A percentile compares a stretch with the other conserved stretches of the same genome.
These are phyloP conservation scores for Fusarium longipes DNA, from an alignment of 2,329 filamentous ascomycete genomes.

Conservation along the genomic window DNA sequence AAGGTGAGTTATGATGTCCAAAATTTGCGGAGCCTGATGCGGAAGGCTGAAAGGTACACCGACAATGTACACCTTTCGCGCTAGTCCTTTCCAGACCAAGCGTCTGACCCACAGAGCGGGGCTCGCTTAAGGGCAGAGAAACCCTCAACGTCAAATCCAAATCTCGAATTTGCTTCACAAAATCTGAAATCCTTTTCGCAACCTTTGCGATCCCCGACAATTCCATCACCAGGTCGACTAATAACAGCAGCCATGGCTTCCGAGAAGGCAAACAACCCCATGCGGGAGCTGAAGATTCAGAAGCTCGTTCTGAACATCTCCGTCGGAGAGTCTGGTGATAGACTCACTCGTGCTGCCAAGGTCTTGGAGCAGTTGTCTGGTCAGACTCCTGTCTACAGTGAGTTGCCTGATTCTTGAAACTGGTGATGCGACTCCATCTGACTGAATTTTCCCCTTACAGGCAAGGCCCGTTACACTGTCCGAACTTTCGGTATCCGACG, in stretches of 20 bases:
- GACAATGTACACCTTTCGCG: constrained; percentile 44
- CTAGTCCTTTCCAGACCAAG: constrained; percentile 43
- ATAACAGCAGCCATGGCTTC: constrained; percentile 62
- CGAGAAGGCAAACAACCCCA: constrained; percentile 96
- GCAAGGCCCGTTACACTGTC: constrained; percentile 99
- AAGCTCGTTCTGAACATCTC: constrained; percentile 99
- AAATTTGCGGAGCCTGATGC: constrained; percentile 61
- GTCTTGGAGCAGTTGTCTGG: constrained; percentile 99
- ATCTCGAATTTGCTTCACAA: too few relatives aligned
- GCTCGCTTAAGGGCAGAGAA: constrained; percentile 55
- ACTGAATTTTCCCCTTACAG: constrained; percentile 56
- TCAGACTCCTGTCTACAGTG: constrained; percentile 99
- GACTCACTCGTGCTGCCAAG: constrained; percentile 99
- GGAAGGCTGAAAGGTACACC: constrained; percentile 54
- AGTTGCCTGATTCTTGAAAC: constrained; percentile 50
- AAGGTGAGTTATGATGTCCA: constrained; percentile 54
- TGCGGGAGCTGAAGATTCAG: constrained; percentile 99
- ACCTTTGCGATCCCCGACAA: constrained; percentile 50
- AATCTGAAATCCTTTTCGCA: constrained; percentile 45
- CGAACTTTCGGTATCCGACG: constrained; percentile 99
- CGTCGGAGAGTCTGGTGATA: constrained; percentile 99
- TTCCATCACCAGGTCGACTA: constrained; percentile 52
- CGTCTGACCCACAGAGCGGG: constrained; percentile 35
- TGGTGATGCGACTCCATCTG: constrained; percentile 30
- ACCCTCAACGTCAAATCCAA: too few relatives aligned